These are phyloP conservation scores for Fomitopsis pulvina DNA, from an alignment of 768 basidiomycete genomes.

Conservation along the genomic window DNA sequence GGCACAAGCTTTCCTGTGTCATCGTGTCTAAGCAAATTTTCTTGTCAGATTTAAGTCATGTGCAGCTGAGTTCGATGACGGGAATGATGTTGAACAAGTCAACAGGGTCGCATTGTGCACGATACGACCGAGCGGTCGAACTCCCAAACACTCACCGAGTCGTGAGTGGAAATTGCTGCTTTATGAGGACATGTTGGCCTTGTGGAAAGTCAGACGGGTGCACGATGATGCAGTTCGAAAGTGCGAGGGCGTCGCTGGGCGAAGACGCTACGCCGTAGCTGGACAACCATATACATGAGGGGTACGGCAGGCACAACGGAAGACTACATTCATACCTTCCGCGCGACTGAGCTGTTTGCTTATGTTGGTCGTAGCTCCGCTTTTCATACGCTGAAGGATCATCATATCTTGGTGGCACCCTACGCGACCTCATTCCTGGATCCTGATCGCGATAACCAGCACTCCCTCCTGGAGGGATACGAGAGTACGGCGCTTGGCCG, in stretches of 20 bases:
- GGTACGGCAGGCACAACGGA: background rate
- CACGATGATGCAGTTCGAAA: slow-evolving; percentile 78
- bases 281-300: background rate
- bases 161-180: slow-evolving; percentile 65
- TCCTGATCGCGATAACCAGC: slow-evolving; percentile 9
- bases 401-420: slow-evolving; percentile 23
- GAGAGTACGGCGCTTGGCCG: slow-evolving; percentile 35
- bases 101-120: background rate
- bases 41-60: background rate
- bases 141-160: slow-evolving; percentile 44
- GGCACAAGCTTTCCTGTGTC: slow-evolving; percentile 63
- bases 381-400: slow-evolving; percentile 26
- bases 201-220: slow-evolving; percentile 69
- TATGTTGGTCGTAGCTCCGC: slow-evolving; percentile 15
- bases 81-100: background rate
- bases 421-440: slow-evolving; percentile 4
- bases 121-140: background rate
- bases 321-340: slow-evolving; percentile 17
- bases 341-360: slow-evolving; percentile 11
- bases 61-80: background rate
- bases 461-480: slow-evolving; percentile 31
- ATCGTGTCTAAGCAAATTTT: slow-evolving; percentile 52
- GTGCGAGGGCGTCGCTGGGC: slow-evolving; percentile 43
- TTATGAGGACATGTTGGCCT: slow-evolving; percentile 71
- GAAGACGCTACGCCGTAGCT: slow-evolving; percentile 20